Evolutionary conservation across 23 red algal species (phyloP).

Genomic region (Chondrus crispus): DNA sequence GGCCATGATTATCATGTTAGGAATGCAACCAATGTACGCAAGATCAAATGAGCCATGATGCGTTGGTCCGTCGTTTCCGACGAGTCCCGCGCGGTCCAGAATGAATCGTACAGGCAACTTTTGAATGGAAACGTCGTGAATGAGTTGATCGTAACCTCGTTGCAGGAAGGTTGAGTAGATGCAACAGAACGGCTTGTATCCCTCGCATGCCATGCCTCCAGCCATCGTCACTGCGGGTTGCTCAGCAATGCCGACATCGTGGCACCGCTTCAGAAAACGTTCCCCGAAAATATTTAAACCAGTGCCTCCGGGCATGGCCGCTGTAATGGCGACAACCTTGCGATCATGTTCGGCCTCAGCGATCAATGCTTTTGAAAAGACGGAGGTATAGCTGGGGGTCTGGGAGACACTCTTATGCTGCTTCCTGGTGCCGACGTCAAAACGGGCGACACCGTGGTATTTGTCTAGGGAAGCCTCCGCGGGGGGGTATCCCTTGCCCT

Average conservation of each 20-base stretch:
- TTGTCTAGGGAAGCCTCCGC: slow-evolving; percentile 94
- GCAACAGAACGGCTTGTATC: slow-evolving; percentile 96
- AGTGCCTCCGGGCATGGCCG: slow-evolving; percentile 98
- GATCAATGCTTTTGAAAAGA: slow-evolving; percentile 91
- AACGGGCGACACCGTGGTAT: slow-evolving; percentile 94
- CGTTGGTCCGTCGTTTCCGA: slow-evolving; percentile 95
- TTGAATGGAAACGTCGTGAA: slow-evolving; percentile 94
- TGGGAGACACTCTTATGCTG: slow-evolving; percentile 65
- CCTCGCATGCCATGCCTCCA: slow-evolving; percentile 85
- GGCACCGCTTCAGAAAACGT: slow-evolving; percentile 77
- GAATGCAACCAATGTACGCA: slow-evolving; percentile 95
- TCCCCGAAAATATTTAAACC: slow-evolving; percentile 93
- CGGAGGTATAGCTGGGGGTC: slow-evolving; percentile 80
- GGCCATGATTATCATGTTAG: slow-evolving; percentile 98
- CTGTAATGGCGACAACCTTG: slow-evolving; percentile 95
- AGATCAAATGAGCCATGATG: slow-evolving; percentile 95
- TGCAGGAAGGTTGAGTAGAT: slow-evolving; percentile 99
- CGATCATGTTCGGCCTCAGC: slow-evolving; percentile 86
- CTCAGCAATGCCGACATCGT: slow-evolving; percentile 98
- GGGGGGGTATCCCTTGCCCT: slow-evolving; percentile 94
- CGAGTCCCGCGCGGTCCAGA: slow-evolving; percentile 95
- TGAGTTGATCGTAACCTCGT: slow-evolving; percentile 92
- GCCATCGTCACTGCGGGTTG: slow-evolving; percentile 98
- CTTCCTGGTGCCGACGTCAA: slow-evolving; percentile 82
- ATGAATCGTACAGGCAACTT: slow-evolving; percentile 92